These are phyloP conservation scores for Lantana camara DNA, from an alignment of 257 asterid species.

Conservation along the genomic window DNA sequence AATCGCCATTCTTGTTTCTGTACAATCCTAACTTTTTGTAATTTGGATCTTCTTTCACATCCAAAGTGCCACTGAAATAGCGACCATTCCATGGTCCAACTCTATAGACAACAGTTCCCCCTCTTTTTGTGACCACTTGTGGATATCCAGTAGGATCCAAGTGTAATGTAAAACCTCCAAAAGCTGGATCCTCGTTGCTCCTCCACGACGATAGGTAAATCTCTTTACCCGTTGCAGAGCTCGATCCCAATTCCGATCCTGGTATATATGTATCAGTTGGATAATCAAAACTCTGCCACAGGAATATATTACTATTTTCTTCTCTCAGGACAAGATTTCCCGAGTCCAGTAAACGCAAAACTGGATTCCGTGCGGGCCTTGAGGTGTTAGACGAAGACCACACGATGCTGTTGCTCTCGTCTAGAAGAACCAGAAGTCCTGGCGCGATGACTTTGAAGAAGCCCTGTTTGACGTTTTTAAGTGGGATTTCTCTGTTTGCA, in stretches of 20 bases:
- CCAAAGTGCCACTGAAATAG: too few species aligned
- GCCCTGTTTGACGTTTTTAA: slow-evolving; percentile 11
- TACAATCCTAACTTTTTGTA: too few species aligned
- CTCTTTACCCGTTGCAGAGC: slow-evolving; percentile 31
- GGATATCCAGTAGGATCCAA: slow-evolving; percentile 32
- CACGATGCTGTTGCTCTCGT: slow-evolving; percentile 11
- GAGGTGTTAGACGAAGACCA: slow-evolving; percentile 46
- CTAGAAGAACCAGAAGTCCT: slow-evolving; percentile 31
- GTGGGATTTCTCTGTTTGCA: slow-evolving; percentile 23
- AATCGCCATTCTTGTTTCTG: too few species aligned
- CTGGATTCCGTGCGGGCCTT: slow-evolving; percentile 24
- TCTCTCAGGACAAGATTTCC: slow-evolving; percentile 44
- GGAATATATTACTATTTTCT: slow-evolving; percentile 23
- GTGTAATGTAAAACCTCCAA: slow-evolving; percentile 23
- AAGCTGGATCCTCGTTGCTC: slow-evolving; percentile 37
- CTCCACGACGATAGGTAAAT: slow-evolving; percentile 40
- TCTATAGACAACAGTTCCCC: not conserved
- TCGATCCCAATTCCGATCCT: not conserved
- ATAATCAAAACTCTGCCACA: slow-evolving; percentile 47
- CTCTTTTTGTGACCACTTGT: slow-evolving; percentile 15
- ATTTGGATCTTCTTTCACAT: too few species aligned
- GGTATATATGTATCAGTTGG: slow-evolving; percentile 40
- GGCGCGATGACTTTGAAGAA: slow-evolving; percentile 23
- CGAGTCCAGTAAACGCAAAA: slow-evolving; percentile 34
- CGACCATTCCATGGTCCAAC: slow-evolving; percentile 39